Evolutionary conservation across 2,329 filamentous ascomycete genomes (phyloP).

Genomic region (Blastomyces parvus): DNA sequence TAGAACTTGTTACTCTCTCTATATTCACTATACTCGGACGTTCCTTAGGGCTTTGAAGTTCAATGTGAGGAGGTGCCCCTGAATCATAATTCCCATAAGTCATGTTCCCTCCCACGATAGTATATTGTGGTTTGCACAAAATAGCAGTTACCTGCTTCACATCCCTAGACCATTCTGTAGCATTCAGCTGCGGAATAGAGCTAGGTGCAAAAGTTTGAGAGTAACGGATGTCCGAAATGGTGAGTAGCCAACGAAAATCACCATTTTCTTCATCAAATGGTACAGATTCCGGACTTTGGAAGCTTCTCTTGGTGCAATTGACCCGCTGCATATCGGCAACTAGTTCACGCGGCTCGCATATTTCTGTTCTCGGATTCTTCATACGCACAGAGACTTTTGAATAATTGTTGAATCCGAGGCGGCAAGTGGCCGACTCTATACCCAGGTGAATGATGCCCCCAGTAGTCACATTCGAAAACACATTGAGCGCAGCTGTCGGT

Average conservation of each 20-base stretch:
- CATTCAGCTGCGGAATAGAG: neutral
- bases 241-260: slow-evolving; percentile 2
- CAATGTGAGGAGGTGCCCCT: neutral
- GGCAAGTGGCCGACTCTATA: neutral
- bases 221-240: slow-evolving; percentile 1
- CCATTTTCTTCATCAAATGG: neutral
- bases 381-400: neutral
- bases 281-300: neutral
- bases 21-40: neutral
- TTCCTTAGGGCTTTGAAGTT: neutral
- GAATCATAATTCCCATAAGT: neutral
- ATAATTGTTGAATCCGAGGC: neutral
- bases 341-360: neutral
- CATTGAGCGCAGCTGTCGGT: neutral
- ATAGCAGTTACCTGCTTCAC: neutral
- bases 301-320: neutral
- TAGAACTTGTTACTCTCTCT: neutral
- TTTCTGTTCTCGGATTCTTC: neutral
- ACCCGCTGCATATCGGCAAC: neutral
- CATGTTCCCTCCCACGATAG: neutral
- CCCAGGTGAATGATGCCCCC: neutral
- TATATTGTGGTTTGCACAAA: slow-evolving; percentile 5
- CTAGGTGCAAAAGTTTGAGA: neutral
- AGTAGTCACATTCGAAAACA: neutral
- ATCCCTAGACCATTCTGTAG: neutral